These are phyloP conservation scores for Phaeosphaeriaceae sp. DNA, from an alignment of 2,329 filamentous ascomycete species.

Conservation along the genomic window DNA sequence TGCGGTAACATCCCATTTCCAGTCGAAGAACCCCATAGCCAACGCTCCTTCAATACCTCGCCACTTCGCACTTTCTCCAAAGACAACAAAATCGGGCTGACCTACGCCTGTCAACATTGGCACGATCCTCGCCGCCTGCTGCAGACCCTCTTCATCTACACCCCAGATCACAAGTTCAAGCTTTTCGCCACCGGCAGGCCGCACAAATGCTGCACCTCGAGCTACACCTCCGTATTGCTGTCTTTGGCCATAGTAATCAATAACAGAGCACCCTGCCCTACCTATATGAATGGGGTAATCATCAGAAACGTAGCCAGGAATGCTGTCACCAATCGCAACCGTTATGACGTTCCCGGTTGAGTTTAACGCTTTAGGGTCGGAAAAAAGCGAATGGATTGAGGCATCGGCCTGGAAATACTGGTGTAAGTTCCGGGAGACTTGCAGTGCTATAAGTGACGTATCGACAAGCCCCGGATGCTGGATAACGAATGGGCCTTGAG, in stretches of 20 bases:
- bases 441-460: slow-evolving; percentile 53
- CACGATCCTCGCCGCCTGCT: slow-evolving; percentile 59
- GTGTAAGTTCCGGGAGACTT: slow-evolving; percentile 63
- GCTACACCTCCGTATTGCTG: slow-evolving; percentile 40
- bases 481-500: slow-evolving; percentile 55
- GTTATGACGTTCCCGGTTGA: slow-evolving; percentile 56
- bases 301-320: slow-evolving; percentile 23
- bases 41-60: slow-evolving; percentile 59
- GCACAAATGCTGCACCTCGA: slow-evolving; percentile 59
- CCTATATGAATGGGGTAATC: slow-evolving; percentile 42
- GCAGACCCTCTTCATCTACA: slow-evolving; percentile 53
- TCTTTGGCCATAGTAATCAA: slow-evolving; percentile 25
- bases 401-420: slow-evolving; percentile 65
- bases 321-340: slow-evolving; percentile 36
- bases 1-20: slow-evolving; percentile 58
- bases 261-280: slow-evolving; percentile 23
- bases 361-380: background rate
- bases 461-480: slow-evolving; percentile 35
- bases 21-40: slow-evolving; percentile 63
- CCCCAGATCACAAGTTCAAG: slow-evolving; percentile 66
- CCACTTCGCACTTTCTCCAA: slow-evolving; percentile 56
- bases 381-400: slow-evolving; percentile 39
- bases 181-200: slow-evolving; percentile 54
- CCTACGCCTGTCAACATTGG: slow-evolving; percentile 63
- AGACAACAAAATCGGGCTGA: slow-evolving; percentile 63